Base-by-base conservation (phyloP, 306 rosid species). In the Cucurbita ficifolia region DNA sequence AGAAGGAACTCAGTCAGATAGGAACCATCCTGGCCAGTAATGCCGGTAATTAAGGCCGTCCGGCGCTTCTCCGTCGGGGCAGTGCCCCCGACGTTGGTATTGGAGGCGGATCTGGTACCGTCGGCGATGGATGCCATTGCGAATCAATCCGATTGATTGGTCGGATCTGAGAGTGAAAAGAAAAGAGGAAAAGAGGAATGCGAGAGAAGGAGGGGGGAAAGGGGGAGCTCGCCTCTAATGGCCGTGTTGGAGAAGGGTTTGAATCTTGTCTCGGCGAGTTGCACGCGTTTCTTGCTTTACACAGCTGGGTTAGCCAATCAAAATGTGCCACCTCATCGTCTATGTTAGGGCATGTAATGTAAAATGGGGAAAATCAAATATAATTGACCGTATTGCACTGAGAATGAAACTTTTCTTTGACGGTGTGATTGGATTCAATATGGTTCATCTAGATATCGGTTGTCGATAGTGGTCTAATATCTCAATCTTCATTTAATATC, bases 21-120 rank as follows among this genome's bases (percentile, higher is more conserved):
- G 2, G 99, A 94, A 1, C 99, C 99, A 73, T 94, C 99, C 75
- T 94, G 99, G 0, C 99, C 99, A 2, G 99, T 94, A 42, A 94
- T 94, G 46, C 99, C 99, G 70, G 99, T 91, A 19, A 94, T 89
- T 62, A 94, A 83, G 11, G 99, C 99, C 0, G 88, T 81, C 83
- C 83, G 91, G 19, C 81, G 90, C 8, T 50, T 62, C 29, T 43
- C 22, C 43, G 42, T 10, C 21, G 69, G 69, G 1, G 69, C 52
- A 11, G 77, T 1, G 8, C 65, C 76, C 10, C 70, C 83, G 42
- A 89, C 95, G 79, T 85, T 84, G 52, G 82, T 40, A 10, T 29
- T 40, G 57, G 86, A 80, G 72, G 83, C 82, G 70, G 96, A 84
- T 81, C 83, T 83, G 76, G 76, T 3, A 5, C 58, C 61, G 56